phyloP scores from a whole-genome alignment of 257 asterid genomes.

The Solanum sejunctum region DNA sequence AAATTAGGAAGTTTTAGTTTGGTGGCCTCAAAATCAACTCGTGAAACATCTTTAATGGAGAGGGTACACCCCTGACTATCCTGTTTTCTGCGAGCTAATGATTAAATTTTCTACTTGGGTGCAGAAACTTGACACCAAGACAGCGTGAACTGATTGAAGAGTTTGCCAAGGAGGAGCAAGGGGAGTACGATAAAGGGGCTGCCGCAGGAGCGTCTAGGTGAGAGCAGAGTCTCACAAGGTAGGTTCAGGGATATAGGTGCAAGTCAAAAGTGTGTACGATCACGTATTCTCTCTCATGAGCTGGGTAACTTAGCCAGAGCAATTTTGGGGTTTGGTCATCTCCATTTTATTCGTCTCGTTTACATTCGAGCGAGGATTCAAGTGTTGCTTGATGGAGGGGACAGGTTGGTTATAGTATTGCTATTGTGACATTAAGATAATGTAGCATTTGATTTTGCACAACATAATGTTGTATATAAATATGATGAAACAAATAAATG shows the following conservation, averaged over 20 bases:
- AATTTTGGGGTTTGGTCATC: constrained; percentile 3
- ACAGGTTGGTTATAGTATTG: background rate
- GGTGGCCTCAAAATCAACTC: background rate
- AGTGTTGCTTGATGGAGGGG: background rate
- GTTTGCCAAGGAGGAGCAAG: constrained; percentile 58
- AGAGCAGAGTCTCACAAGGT: background rate
- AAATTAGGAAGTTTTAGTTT: background rate
- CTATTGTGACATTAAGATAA: background rate
- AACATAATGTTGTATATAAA: constrained; percentile 1
- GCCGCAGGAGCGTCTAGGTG: constrained; percentile 73
- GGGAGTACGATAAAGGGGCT: constrained; percentile 35
- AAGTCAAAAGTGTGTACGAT: background rate
- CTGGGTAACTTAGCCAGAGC: background rate
- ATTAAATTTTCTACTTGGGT: background rate
- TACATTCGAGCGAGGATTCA: background rate
- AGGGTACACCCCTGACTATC: background rate
- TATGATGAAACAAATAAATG: background rate
- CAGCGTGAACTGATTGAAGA: constrained; percentile 68
- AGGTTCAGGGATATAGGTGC: background rate
- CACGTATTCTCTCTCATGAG: background rate
- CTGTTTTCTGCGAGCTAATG: background rate
- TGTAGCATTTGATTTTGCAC: background rate
- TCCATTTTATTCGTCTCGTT: background rate
- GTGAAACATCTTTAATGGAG: background rate
- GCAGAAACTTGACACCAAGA: constrained; percentile 56